Base-by-base conservation (phyloP, 2,329 filamentous ascomycete species). In the Apiospora sp. region DNA sequence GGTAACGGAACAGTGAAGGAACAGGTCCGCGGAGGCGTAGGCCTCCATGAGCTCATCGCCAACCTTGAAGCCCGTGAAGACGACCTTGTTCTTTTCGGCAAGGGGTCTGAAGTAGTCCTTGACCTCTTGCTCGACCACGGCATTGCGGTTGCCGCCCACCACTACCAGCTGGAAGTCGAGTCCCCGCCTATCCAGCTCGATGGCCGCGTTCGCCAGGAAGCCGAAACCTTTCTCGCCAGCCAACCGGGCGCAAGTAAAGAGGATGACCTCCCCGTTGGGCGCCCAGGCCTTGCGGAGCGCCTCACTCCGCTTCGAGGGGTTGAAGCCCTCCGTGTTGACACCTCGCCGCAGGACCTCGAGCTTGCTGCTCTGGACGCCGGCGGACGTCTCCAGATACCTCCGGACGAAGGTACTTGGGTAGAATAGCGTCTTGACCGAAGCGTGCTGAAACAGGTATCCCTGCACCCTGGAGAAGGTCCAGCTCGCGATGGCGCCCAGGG, bases 201-300 rank as follows among this genome's bases (percentile, higher is more conserved):
- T 83, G 16, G 87, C 88, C 0, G 84, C 89, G 70, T 87, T 81
- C 5, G 91, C 88, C 34, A 93, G 84, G 77, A 93, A 93, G 67
- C 89, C 88, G 76, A 93, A 93, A 0, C 92, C 91, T 78, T 93
- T 94, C 78, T 93, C 92, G 1, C 90, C 90, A 0, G 92, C 91
- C 34, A 93, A 84, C 43, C 92, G 87, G 4, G 90, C 91, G 13
- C 93, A 91, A 46, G 88, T 92, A 71, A 92, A 85, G 37, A 93
- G 86, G 67, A 93, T 88, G 73, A 91, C 84, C 79, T 93, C 90
- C 51, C 88, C 89, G 69, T 89, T 86, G 0, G 90, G 90, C 0
- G 90, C 90, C 37, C 93, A 84, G 69, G 86, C 76, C 12, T 80
- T 82, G 22, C 91, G 86, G 72, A 91, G 85, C 4, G 82, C 79